phyloP scores from a whole-genome alignment of 2,329 filamentous ascomycete genomes.

The Pseudogymnoascus sp. region DNA sequence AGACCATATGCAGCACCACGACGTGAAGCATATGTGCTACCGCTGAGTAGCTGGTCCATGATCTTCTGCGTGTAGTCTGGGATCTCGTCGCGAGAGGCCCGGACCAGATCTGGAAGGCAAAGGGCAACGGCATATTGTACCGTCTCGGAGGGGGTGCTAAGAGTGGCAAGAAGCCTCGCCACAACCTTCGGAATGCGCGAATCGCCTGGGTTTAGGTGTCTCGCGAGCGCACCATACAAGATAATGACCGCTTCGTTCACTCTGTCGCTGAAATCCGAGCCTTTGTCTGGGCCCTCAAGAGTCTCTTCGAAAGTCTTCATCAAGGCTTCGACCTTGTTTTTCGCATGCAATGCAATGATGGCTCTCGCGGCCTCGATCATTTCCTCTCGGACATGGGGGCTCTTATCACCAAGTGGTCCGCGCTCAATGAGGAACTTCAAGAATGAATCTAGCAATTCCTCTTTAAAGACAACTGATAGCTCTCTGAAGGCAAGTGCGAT shows the following conservation, averaged over 20 bases:
- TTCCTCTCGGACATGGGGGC: constrained; percentile 67
- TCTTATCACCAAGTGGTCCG: constrained; percentile 80
- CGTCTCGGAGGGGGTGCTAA: constrained; percentile 91
- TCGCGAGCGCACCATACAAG: constrained; percentile 87
- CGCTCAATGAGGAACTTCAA: constrained; percentile 78
- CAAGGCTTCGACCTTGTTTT: constrained; percentile 73
- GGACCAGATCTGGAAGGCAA: constrained; percentile 85
- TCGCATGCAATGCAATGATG: constrained; percentile 74
- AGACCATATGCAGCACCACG: constrained; percentile 92
- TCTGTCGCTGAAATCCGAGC: constrained; percentile 72
- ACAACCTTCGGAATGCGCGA: constrained; percentile 81
- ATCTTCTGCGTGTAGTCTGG: constrained; percentile 74
- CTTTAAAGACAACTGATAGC: constrained; percentile 62
- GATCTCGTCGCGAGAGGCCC: constrained; percentile 68
- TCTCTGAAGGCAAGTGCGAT: constrained; percentile 82
- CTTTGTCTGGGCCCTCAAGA: constrained; percentile 77
- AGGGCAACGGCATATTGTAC: constrained; percentile 95
- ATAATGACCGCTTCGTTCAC: constrained; percentile 97
- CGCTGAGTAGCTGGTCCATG: constrained; percentile 71
- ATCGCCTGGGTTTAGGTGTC: constrained; percentile 80
- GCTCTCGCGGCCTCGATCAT: constrained; percentile 87
- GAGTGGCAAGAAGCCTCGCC: constrained; percentile 72
- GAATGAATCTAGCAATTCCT: constrained; percentile 64
- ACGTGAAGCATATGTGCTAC: constrained; percentile 86
- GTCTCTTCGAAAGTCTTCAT: constrained; percentile 89